A percentile compares a stretch with the other conserved stretches of the same genome.
phyloP scores from a whole-genome alignment of 176 grass and related monocot genomes.

The Oryza glumipatula region DNA sequence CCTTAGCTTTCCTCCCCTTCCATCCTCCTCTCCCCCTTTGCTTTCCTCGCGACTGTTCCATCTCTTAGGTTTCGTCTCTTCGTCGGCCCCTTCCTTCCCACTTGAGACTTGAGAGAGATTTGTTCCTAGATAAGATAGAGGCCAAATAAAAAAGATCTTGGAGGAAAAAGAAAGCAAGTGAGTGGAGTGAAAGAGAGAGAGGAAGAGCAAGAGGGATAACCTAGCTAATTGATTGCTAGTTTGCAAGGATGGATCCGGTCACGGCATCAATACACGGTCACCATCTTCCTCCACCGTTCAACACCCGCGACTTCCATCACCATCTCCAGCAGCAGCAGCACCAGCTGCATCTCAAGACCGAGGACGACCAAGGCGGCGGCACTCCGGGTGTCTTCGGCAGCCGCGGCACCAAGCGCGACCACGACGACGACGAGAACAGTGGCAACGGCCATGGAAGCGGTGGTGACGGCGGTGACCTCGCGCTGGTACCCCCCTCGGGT shows the following conservation, averaged over 20 bases:
- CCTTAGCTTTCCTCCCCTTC: constrained; percentile 36
- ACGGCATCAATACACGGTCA: constrained; percentile 62
- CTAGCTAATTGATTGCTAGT: constrained; percentile 24
- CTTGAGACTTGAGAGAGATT: constrained; percentile 47
- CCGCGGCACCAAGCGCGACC: constrained; percentile 49
- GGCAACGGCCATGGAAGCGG: constrained; percentile 52
- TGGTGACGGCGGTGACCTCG: constrained; percentile 41
- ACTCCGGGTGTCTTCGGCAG: constrained; percentile 28
- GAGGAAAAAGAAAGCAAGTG: constrained; percentile 46
- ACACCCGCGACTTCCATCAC: constrained; percentile 83
- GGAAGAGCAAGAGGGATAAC: constrained; percentile 33
- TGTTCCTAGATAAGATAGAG: constrained; percentile 47
- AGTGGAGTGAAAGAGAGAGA: not conserved
- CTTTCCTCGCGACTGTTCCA: constrained; percentile 65
- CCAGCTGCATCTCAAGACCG: constrained; percentile 63
- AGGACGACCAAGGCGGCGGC: constrained; percentile 64
- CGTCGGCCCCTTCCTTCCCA: constrained; percentile 2
- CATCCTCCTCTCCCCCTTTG: constrained; percentile 16
- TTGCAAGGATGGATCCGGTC: constrained; percentile 60
- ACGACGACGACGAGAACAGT: constrained; percentile 50
- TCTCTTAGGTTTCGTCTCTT: constrained; percentile 56
- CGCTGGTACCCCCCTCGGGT: constrained; percentile 35
- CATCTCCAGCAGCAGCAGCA: constrained; percentile 69
- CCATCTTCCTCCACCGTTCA: constrained; percentile 87
- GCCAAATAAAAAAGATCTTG: constrained; percentile 45